Evolutionary conservation across 129 eudicot species (phyloP).

Genomic region (sunflower (Helianthus annuus)): HanXRQr2.0-SUNRISE NC_035445.2:72938917-72939416

Average conservation of each 20-base stretch:
- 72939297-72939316: conserved; percentile 87
- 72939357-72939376: conserved; percentile 64
- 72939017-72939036: conserved; percentile 70
- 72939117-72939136: conserved; percentile 97
- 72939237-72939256: conserved; percentile 41
- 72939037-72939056: conserved; percentile 89
- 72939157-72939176: conserved; percentile 52
- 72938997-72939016: conserved; percentile 83
- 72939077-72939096: conserved; percentile 76
- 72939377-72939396: conserved; percentile 91
- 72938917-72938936: conserved; percentile 13
- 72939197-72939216: background rate
- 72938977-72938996: conserved; percentile 21
- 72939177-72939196: conserved; percentile 19
- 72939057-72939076: conserved; percentile 83
- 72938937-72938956: background rate
- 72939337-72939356: conserved; percentile 82
- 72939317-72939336: conserved; percentile 75
- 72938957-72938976: background rate
- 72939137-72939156: conserved; percentile 95
- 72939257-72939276: conserved; percentile 65
- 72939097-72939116: conserved; percentile 76
- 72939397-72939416: conserved; percentile 73
- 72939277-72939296: conserved; percentile 68
- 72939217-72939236: conserved; percentile 1